Evolutionary conservation across 768 basidiomycete genomes (phyloP).

Genomic region (Boletus bicolor): DNA sequence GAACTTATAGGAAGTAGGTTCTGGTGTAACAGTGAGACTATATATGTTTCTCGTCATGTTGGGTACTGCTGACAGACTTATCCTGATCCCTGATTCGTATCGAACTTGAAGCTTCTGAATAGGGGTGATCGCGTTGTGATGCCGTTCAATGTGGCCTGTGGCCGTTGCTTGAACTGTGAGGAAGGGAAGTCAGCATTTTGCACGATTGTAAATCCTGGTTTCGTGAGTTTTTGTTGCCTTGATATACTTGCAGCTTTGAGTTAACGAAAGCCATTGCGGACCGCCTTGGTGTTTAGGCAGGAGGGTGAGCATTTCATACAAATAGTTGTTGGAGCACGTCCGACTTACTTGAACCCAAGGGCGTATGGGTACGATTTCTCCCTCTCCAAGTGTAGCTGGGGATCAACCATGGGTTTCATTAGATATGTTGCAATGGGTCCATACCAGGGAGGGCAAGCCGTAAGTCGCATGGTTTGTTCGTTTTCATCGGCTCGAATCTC

Average conservation of each 20-base stretch:
- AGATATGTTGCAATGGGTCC: not conserved
- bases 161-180: slow-evolving; percentile 56
- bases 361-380: not conserved
- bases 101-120: slow-evolving; percentile 40
- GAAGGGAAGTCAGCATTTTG: slow-evolving; percentile 53
- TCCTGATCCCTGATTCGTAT: not conserved
- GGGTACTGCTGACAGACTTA: not conserved
- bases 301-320: not conserved
- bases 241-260: not conserved
- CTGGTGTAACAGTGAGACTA: not conserved
- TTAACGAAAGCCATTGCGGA: not conserved
- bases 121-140: slow-evolving; percentile 59
- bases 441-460: not conserved
- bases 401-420: not conserved
- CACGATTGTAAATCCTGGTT: slow-evolving; percentile 49
- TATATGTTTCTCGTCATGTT: not conserved
- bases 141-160: slow-evolving; percentile 60
- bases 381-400: not conserved
- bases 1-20: not conserved
- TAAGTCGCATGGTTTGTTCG: not conserved
- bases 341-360: not conserved
- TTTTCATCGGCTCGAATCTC: not conserved
- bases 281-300: not conserved
- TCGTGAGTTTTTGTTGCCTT: not conserved
- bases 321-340: not conserved